These are phyloP conservation scores for Gracilaria gracilis DNA, from an alignment of 23 red algal genomes.

Conservation along the genomic window DNA sequence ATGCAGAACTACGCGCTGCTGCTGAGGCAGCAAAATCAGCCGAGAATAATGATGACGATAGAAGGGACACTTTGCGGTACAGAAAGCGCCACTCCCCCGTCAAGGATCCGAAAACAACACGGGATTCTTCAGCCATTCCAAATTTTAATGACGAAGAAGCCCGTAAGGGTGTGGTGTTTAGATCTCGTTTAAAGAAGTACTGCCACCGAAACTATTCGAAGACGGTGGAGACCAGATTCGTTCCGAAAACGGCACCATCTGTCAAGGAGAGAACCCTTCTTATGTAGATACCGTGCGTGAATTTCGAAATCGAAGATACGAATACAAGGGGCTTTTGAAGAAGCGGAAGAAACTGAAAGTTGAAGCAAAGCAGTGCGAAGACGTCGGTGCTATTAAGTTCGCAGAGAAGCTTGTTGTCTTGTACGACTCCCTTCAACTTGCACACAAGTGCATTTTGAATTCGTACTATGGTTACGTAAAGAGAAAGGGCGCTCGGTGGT, in stretches of 20 bases:
- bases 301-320: constrained; percentile 95
- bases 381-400: constrained; percentile 48
- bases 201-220: constrained; percentile 78
- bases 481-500: constrained; percentile 95
- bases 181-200: constrained; percentile 84
- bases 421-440: constrained; percentile 96
- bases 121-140: constrained; percentile 8
- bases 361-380: constrained; percentile 60
- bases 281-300: constrained; percentile 99
- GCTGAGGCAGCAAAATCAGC: background rate
- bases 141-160: constrained; percentile 72
- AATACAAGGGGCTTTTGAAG: constrained; percentile 98
- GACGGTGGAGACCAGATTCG: constrained; percentile 52
- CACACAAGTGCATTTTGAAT: constrained; percentile 99
- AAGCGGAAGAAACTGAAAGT: constrained; percentile 64
- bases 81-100: background rate
- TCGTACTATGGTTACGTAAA: constrained; percentile 99
- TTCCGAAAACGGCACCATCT: constrained; percentile 82
- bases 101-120: background rate
- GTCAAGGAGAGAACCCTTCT: constrained; percentile 97
- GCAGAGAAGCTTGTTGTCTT: constrained; percentile 82
- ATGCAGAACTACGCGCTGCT: constrained; percentile 15
- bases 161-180: constrained; percentile 58
- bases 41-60: constrained; percentile 15
- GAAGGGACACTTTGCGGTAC: background rate